Evolutionary conservation across 495 filamentous ascomycete species (phyloP).

Genomic region (Xylaria cubensis): DNA sequence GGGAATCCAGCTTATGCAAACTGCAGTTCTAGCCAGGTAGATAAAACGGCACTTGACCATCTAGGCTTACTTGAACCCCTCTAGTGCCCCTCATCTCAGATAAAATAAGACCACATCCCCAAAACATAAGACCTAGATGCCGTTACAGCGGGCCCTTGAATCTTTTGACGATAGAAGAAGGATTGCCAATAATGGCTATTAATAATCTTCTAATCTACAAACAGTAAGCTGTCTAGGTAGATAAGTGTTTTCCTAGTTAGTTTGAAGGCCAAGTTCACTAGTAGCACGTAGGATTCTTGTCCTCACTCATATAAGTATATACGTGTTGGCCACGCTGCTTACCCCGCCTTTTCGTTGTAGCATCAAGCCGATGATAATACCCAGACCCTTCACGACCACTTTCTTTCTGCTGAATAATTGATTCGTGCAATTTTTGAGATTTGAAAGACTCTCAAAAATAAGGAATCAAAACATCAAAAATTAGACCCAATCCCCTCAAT

Average conservation of each 20-base stretch:
- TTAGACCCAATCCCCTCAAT: background rate
- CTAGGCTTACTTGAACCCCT: background rate
- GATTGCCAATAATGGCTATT: conserved; percentile 14
- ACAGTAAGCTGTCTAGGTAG: conserved; percentile 20
- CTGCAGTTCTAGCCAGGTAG: background rate
- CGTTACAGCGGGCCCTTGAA: conserved; percentile 9
- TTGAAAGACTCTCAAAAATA: background rate
- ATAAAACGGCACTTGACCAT: background rate
- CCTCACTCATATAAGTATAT: background rate
- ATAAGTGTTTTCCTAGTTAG: background rate
- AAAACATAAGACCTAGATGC: background rate
- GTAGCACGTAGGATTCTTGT: background rate
- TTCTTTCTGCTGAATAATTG: background rate
- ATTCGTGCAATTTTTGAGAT: conserved; percentile 1
- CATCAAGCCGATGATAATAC: conserved; percentile 7
- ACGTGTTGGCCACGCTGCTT: background rate
- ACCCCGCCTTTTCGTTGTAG: conserved; percentile 22
- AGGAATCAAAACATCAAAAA: background rate
- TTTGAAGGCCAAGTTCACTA: background rate
- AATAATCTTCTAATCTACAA: background rate
- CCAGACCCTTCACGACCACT: background rate
- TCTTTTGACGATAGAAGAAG: background rate
- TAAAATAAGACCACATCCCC: background rate
- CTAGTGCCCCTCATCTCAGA: conserved; percentile 8
- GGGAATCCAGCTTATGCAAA: background rate